Evolutionary conservation across 2,329 filamentous ascomycete genomes (phyloP).

Genomic region (Chlorencoelia australis): DNA sequence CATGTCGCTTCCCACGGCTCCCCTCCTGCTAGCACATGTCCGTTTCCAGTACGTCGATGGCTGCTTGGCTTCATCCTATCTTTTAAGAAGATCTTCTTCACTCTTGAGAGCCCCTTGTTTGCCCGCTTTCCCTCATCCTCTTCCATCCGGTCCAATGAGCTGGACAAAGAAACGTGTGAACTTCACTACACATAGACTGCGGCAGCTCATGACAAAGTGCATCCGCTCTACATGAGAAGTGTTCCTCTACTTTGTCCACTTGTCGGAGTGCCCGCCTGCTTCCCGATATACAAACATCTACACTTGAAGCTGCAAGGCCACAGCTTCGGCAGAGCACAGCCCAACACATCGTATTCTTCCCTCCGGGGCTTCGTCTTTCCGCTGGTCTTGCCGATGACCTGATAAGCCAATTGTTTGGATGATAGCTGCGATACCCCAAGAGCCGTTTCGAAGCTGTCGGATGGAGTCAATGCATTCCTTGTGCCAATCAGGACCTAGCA

Average conservation of each 20-base stretch:
- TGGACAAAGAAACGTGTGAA: not conserved
- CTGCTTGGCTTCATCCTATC: conserved; percentile 14
- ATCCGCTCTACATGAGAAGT: not conserved
- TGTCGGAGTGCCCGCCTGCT: conserved; percentile 19
- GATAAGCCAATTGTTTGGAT: conserved; percentile 24
- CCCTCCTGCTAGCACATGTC: too few relatives aligned
- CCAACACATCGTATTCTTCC: conserved; percentile 16
- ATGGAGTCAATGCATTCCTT: conserved; percentile 27
- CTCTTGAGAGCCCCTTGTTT: conserved; percentile 6
- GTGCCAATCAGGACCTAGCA: conserved; percentile 18
- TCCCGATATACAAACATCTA: conserved; percentile 11
- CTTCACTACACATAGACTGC: not conserved
- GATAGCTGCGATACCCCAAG: conserved; percentile 22
- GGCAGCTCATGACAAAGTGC: not conserved
- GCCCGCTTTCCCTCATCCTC: conserved; percentile 6
- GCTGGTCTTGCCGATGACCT: conserved; percentile 11
- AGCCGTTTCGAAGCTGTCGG: conserved; percentile 26
- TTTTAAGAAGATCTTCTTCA: conserved; percentile 11
- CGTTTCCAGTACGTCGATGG: too few relatives aligned
- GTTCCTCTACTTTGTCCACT: not conserved
- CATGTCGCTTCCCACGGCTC: too few relatives aligned
- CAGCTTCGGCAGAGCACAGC: conserved; percentile 19
- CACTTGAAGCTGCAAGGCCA: conserved; percentile 18
- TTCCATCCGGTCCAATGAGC: conserved; percentile 9
- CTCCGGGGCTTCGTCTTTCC: conserved; percentile 20